These are phyloP conservation scores for Oehlia diaphana DNA, from an alignment of 192 early-diverging fungal genomes.

Conservation along the genomic window DNA sequence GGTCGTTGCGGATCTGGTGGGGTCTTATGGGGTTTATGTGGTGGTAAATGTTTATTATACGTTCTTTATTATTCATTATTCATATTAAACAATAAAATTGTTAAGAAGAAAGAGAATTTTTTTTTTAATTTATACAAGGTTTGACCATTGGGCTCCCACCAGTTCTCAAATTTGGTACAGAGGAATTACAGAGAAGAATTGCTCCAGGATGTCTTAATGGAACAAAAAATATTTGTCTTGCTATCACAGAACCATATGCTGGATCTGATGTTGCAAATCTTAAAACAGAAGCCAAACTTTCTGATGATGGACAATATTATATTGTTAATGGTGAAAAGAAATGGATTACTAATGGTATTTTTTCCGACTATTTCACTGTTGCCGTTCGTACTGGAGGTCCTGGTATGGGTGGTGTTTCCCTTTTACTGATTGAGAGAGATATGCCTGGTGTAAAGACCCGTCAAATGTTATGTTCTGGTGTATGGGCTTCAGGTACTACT, in stretches of 20 bases:
- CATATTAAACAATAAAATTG: no score
- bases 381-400: constrained; percentile 76
- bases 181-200: constrained; percentile 67
- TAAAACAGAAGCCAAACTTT: constrained; percentile 61
- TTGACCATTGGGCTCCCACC: constrained; percentile 77
- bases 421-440: constrained; percentile 69
- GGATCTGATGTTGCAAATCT: constrained; percentile 79
- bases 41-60: constrained; percentile 45
- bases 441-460: constrained; percentile 77
- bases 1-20: constrained; percentile 81
- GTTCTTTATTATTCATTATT: neutral
- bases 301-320: constrained; percentile 68
- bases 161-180: constrained; percentile 67
- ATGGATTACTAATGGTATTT: constrained; percentile 84
- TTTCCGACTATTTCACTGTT: constrained; percentile 81
- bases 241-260: constrained; percentile 75
- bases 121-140: constrained; percentile 31
- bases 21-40: constrained; percentile 75
- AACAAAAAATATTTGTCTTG: constrained; percentile 77
- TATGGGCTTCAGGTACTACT: constrained; percentile 79
- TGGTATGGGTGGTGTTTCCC: constrained; percentile 77
- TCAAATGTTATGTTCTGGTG: constrained; percentile 83
- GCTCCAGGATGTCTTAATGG: constrained; percentile 67
- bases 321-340: constrained; percentile 87
- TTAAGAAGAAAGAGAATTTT: no score